Conservation (phyloP, 2,329 filamentous ascomycete species). For the Ophiostoma perfectum region DNA sequence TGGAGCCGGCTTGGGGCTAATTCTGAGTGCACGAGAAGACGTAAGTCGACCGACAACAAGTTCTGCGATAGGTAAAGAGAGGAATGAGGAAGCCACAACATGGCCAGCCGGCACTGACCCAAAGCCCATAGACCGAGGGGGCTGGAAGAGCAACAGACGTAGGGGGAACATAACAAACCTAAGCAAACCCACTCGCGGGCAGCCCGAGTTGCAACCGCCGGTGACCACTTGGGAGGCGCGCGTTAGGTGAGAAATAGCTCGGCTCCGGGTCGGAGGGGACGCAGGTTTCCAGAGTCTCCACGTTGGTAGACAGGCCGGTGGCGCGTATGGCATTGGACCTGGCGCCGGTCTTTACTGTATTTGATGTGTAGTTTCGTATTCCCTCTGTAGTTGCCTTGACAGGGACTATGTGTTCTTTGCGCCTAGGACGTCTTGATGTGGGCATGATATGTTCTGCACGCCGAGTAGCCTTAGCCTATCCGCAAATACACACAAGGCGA, state of each 20-base stretch:
- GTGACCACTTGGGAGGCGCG: slow-evolving; percentile 7
- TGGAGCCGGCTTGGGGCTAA: slow-evolving; percentile 34
- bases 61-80: neutral
- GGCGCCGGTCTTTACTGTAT: neutral
- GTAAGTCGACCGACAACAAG: slow-evolving; percentile 23
- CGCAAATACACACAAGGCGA: neutral
- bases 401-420: no score
- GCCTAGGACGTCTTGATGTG: no score
- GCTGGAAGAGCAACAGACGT: no score
- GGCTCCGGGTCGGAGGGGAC: slow-evolving; percentile 18
- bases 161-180: no score
- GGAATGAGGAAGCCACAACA: neutral
- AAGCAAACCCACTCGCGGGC: neutral
- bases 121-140: neutral
- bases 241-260: slow-evolving; percentile 7
- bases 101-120: neutral
- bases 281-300: slow-evolving; percentile 1
- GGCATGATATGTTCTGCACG: no score
- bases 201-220: slow-evolving; percentile 14
- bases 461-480: neutral
- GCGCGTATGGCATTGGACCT: slow-evolving; percentile 3
- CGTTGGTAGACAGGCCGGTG: slow-evolving; percentile 10
- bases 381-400: no score
- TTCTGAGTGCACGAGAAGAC: slow-evolving; percentile 33
- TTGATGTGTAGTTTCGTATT: neutral